These are phyloP conservation scores for Rhizopogon salebrosus DNA, from an alignment of 768 basidiomycete genomes.

Conservation along the genomic window DNA sequence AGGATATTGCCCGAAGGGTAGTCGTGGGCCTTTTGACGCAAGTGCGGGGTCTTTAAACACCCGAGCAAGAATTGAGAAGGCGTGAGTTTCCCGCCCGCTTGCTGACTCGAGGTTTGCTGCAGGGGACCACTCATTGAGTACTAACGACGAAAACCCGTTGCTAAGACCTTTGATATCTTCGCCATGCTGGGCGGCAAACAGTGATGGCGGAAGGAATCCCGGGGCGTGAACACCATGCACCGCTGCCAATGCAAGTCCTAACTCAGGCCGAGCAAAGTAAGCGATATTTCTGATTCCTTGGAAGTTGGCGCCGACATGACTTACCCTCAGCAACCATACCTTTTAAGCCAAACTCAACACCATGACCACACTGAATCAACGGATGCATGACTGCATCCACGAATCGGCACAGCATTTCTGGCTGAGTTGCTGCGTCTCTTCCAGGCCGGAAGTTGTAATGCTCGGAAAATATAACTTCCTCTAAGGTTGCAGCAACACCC, in stretches of 20 bases:
- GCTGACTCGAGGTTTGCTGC: background rate
- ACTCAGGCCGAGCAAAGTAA: background rate
- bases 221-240: slow-evolving; percentile 27
- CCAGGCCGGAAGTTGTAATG: slow-evolving; percentile 19
- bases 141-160: slow-evolving; percentile 5
- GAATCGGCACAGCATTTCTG: slow-evolving; percentile 51
- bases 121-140: slow-evolving; percentile 2
- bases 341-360: slow-evolving; percentile 56
- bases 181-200: slow-evolving; percentile 5
- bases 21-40: background rate
- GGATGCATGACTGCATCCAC: slow-evolving; percentile 51
- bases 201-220: slow-evolving; percentile 25
- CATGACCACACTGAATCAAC: slow-evolving; percentile 57
- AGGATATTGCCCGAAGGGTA: slow-evolving; percentile 18
- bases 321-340: slow-evolving; percentile 62
- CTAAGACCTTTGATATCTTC: background rate
- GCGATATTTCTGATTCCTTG: background rate
- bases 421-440: slow-evolving; percentile 23
- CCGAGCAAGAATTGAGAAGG: slow-evolving; percentile 46
- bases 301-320: background rate
- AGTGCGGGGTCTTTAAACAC: slow-evolving; percentile 44
- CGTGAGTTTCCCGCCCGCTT: slow-evolving; percentile 16
- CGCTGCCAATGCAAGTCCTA: slow-evolving; percentile 21
- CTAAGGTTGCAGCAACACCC: slow-evolving; percentile 14
- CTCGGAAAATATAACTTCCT: slow-evolving; percentile 27